Conservation (phyloP, 1,284 basidiomycete species). For the Schizophyllum amplum region DNA sequence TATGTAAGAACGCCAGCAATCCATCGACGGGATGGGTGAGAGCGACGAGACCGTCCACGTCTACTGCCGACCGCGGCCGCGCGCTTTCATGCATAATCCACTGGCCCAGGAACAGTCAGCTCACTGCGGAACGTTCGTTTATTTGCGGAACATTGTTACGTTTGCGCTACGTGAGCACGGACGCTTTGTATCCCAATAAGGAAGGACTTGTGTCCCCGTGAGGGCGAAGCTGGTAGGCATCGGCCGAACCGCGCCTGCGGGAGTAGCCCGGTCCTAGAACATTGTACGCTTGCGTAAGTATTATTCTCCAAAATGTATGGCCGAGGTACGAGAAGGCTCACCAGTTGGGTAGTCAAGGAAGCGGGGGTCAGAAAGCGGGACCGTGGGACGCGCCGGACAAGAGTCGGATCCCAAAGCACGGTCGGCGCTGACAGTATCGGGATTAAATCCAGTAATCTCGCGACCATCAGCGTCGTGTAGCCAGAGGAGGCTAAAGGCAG, state of each 20-base stretch:
- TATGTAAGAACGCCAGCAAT: neutral
- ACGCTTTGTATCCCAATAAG: neutral
- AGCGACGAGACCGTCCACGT: no score
- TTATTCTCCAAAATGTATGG: neutral
- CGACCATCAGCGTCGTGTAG: neutral
- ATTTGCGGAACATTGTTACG: neutral
- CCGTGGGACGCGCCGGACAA: neutral
- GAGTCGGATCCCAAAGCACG: neutral
- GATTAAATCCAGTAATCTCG: neutral
- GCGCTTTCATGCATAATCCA: no score
- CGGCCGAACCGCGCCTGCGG: neutral
- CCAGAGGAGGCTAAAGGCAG: neutral
- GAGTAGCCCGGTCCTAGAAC: neutral
- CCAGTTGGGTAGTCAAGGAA: no score
- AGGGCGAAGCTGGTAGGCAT: neutral
- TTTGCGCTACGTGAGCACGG: neutral
- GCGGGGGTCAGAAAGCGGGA: no score
- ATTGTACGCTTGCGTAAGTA: neutral
- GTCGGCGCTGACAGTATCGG: neutral
- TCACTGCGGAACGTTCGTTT: neutral
- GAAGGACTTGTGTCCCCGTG: neutral
- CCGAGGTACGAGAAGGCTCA: no score
- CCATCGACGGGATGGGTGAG: neutral
- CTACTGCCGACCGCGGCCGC: no score
- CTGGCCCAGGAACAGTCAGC: no score